Evolutionary conservation across 2,329 filamentous ascomycete species (phyloP), one percentile per base, ranked within the genome.

Genomic region (Capronia americana): DNA sequence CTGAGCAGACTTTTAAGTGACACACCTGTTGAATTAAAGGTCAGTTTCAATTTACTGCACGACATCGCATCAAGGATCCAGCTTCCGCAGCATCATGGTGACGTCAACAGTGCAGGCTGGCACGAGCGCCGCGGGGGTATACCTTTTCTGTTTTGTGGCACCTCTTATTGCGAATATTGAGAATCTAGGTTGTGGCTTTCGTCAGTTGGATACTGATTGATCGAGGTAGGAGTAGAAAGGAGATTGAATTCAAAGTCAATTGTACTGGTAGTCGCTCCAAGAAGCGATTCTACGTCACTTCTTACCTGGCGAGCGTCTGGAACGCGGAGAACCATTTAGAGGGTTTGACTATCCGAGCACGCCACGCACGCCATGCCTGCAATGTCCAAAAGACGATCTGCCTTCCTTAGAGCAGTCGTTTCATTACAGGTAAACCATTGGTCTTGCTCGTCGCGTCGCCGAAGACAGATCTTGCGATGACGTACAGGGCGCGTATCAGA

Each of bases 11-110:
- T 41, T 41, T 20, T 51, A 32, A 20, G 30, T 53, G 26, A 64
- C 59, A 24, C 23, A 62, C 50, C 59, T 61, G 38, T 10, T 26
- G 48, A 51, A 51, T 12, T 23, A 48, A 14, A 50, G 28, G 44
- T 59, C 41, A 59, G 57, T 50, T 59, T 20, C 23, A 20, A 14
- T 12, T 24, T 20, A 51, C 48, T 51, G 38, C 41, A 51, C 26
- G 26, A 32, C 41, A 50, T 32, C 26, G 34, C 26, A 34, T 34
- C 26, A 51, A 30, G 57, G 41, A 34, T 20, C 24, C 14, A 32
- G n/a, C 26, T 32, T 26, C 41, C 20, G 17, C 20, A 6, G 57
- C 57, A 59, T 59, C 57, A 59, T 34, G 10, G 8, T 59, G 57
- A 59, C 57, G 41, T 59, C 57, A 59, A 48, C 57, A 12, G 32